Percentiles rank a stretch among this genome's conserved stretches.
phyloP scores from a whole-genome alignment of 108 stramenopile species.

The Nitzschia sp. region DNA sequence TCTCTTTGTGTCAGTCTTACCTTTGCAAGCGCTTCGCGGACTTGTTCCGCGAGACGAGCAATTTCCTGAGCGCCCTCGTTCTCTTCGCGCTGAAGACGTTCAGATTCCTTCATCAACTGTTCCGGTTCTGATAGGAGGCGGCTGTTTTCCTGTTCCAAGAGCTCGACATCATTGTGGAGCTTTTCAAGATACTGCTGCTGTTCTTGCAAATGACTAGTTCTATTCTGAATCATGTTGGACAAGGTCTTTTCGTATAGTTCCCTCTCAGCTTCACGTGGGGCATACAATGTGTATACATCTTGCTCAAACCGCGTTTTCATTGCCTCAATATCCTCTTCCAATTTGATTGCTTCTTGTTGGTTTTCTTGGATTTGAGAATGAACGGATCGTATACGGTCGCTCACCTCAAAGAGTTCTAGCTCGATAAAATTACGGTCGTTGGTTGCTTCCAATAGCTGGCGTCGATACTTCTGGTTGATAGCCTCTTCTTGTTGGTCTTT shows the following conservation, averaged over 20 bases:
- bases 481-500: not conserved
- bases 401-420: constrained; percentile 15
- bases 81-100: constrained; percentile 2
- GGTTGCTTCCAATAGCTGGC: not conserved
- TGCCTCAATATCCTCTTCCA: not conserved
- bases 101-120: not conserved
- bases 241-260: not conserved
- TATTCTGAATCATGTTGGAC: not conserved
- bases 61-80: not conserved
- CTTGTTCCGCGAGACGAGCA: not conserved
- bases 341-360: not conserved
- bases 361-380: not conserved
- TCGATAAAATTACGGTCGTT: constrained; percentile 20
- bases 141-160: constrained; percentile 6
- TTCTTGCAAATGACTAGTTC: not conserved
- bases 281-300: not conserved
- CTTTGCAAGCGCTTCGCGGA: not conserved
- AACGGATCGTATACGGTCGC: constrained; percentile 5
- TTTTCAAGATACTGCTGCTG: not conserved
- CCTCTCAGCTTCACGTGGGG: constrained; percentile 4
- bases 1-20: not conserved
- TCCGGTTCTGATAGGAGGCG: not conserved
- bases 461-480: not conserved
- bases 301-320: not conserved
- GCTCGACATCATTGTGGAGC: not conserved